Conservation (phyloP, 208 protist genomes). For the Paratrypanosoma confusum region DNA sequence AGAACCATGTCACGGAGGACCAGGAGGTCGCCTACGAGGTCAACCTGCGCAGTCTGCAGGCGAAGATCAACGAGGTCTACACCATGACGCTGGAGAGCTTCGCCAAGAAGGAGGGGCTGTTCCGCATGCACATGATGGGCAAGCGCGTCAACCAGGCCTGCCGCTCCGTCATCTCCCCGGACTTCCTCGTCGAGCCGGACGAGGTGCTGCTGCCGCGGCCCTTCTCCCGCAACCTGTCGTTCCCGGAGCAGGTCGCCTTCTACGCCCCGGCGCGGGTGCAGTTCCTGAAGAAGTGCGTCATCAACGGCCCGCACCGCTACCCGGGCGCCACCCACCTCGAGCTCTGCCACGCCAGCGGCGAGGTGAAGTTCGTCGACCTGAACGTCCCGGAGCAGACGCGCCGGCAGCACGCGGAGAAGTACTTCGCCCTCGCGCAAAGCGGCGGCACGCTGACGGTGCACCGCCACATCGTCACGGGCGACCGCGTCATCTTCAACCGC, state of each 20-base stretch:
- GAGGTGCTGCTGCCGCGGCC: conserved; percentile 90
- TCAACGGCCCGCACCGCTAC: conserved; percentile 96
- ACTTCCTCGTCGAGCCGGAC: conserved; percentile 95
- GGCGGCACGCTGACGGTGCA: conserved; percentile 79
- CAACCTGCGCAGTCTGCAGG: conserved; percentile 79
- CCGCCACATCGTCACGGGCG: conserved; percentile 96
- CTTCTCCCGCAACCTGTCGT: conserved; percentile 94
- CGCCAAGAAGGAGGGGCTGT: conserved; percentile 99
- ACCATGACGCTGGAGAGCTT: conserved; percentile 76
- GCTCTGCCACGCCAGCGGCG: conserved; percentile 49
- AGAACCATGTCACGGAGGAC: conserved; percentile 22
- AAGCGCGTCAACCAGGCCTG: conserved; percentile 99
- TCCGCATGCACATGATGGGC: conserved; percentile 99
- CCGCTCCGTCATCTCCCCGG: conserved; percentile 98
- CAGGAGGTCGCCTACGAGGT: conserved; percentile 69
- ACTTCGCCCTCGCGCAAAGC: conserved; percentile 68
- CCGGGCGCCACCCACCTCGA: conserved; percentile 97
- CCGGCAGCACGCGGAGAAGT: conserved; percentile 64
- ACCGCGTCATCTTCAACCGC: conserved; percentile 98
- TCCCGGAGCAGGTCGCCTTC: conserved; percentile 88
- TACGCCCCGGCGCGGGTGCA: conserved; percentile 55
- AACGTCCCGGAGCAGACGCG: conserved; percentile 54
- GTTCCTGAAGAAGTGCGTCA: conserved; percentile 91
- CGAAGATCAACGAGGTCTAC: conserved; percentile 76
- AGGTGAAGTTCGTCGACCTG: conserved; percentile 72